Percentiles rank a stretch among this genome's conserved stretches.
Evolutionary conservation across 2,329 filamentous ascomycete genomes (phyloP).

Genomic region (Fusarium penzigii): DNA sequence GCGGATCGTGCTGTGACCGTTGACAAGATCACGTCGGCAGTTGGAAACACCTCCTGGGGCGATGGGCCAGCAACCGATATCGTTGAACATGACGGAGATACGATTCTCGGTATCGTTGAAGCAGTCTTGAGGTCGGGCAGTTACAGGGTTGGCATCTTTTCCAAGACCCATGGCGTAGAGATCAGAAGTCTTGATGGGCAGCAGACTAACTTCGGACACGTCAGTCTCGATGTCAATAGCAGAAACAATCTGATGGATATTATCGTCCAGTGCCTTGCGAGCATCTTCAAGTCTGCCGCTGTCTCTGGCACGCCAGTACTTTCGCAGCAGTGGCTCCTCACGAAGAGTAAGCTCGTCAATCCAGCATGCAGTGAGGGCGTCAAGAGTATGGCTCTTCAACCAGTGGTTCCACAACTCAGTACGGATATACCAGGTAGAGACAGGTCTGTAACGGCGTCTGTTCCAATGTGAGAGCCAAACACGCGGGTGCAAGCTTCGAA

Average conservation of each 20-base stretch:
- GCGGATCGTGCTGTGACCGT: conserved; percentile 20
- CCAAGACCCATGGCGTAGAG: conserved; percentile 22
- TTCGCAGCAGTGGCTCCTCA: conserved; percentile 11
- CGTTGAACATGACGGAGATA: conserved; percentile 20
- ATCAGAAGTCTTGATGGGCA: conserved; percentile 18
- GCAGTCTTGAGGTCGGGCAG: conserved; percentile 16
- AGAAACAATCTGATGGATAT: conserved; percentile 17
- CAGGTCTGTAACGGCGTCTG: conserved; percentile 10
- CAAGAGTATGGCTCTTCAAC: conserved; percentile 10
- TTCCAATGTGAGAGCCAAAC: conserved; percentile 13
- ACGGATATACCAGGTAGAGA: conserved; percentile 19
- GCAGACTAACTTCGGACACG: conserved; percentile 14
- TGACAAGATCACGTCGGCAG: conserved; percentile 21
- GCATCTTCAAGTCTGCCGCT: conserved; percentile 7
- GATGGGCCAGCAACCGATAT: conserved; percentile 22
- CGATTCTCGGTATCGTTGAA: conserved; percentile 15
- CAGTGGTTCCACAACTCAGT: conserved; percentile 21
- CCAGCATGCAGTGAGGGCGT: conserved; percentile 19
- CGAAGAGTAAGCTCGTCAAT: conserved; percentile 19
- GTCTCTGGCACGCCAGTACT: conserved; percentile 18
- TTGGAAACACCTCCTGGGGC: conserved; percentile 21
- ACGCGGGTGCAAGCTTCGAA: conserved; percentile 4
- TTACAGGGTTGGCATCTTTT: conserved; percentile 19
- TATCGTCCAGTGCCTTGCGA: conserved; percentile 7
- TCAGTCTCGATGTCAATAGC: conserved; percentile 20